These are phyloP conservation scores for Podospora anserina DNA, from an alignment of 495 filamentous ascomycete species.

Conservation along the genomic window DNA sequence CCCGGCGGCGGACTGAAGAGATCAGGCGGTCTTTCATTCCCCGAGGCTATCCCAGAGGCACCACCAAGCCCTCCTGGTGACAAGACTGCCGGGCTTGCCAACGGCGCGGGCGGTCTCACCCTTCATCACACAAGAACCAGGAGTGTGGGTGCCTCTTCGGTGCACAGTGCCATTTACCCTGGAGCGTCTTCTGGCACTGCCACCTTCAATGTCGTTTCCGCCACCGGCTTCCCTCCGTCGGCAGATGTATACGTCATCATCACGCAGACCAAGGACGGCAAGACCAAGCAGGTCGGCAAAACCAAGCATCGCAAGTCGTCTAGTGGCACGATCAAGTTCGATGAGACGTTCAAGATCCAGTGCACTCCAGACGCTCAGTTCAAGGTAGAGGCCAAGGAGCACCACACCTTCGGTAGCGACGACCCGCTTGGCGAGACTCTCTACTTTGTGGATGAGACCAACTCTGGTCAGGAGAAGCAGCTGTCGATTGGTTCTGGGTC, in stretches of 20 bases:
- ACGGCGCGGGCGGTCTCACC: slow-evolving; percentile 35
- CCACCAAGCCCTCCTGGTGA: slow-evolving; percentile 41
- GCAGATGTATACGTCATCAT: slow-evolving; percentile 81
- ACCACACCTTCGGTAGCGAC: slow-evolving; percentile 78
- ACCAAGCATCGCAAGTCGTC: slow-evolving; percentile 74
- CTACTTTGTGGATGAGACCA: slow-evolving; percentile 89
- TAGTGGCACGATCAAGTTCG: slow-evolving; percentile 59
- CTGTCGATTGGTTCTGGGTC: slow-evolving; percentile 65
- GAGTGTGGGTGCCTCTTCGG: slow-evolving; percentile 63
- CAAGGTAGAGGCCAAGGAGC: slow-evolving; percentile 76
- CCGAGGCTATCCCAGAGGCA: slow-evolving; percentile 23
- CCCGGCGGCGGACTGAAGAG: slow-evolving; percentile 37
- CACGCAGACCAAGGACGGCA: slow-evolving; percentile 56
- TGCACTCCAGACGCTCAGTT: slow-evolving; percentile 84
- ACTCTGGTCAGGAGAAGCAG: slow-evolving; percentile 67
- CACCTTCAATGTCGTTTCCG: slow-evolving; percentile 73
- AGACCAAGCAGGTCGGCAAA: slow-evolving; percentile 79
- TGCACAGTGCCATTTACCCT: slow-evolving; percentile 54
- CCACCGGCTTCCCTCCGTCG: slow-evolving; percentile 69
- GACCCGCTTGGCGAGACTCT: slow-evolving; percentile 73
- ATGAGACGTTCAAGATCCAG: slow-evolving; percentile 73
- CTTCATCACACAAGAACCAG: slow-evolving; percentile 60
- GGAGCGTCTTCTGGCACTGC: slow-evolving; percentile 68
- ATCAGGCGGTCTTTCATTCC: slow-evolving; percentile 30
- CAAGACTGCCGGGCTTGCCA: slow-evolving; percentile 18